Evolutionary conservation across 371 early-diverging fungal species (phyloP).

Genomic region (Apophysomyces trapeziformis): DNA sequence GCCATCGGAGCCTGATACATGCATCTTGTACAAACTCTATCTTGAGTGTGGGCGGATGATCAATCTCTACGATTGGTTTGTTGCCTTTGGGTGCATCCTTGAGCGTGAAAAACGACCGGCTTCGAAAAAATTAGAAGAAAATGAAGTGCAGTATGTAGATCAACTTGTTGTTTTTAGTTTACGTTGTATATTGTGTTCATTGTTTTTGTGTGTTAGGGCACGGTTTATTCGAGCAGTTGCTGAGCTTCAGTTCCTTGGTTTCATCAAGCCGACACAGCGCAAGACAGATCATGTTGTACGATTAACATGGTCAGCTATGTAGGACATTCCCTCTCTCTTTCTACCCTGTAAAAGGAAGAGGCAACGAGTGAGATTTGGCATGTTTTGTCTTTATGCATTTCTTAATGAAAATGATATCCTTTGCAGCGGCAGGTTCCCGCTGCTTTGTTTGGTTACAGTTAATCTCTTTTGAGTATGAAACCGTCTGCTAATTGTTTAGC

Average conservation of each 20-base stretch:
- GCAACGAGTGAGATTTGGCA: not conserved
- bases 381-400: too few species aligned
- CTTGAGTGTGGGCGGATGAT: constrained; percentile 91
- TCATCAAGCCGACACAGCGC: constrained; percentile 83
- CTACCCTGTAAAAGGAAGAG: not conserved
- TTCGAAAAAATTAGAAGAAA: constrained; percentile 36
- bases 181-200: constrained; percentile 13
- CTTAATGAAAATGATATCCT: too few species aligned
- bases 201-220: constrained; percentile 48
- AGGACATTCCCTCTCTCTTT: constrained; percentile 7
- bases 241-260: constrained; percentile 88
- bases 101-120: constrained; percentile 47
- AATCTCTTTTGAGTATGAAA: too few species aligned
- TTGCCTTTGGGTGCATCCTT: constrained; percentile 76
- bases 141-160: constrained; percentile 52
- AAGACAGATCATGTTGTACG: constrained; percentile 93
- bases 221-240: constrained; percentile 86
- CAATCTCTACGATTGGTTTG: constrained; percentile 92
- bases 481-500: too few species aligned
- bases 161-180: constrained; percentile 3
- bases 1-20: constrained; percentile 78
- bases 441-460: too few species aligned
- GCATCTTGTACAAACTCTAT: constrained; percentile 86
- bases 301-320: constrained; percentile 82
- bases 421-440: too few species aligned